phyloP scores from a whole-genome alignment of 83 land plant species.

The Diphasiastrum complanatum region DNA sequence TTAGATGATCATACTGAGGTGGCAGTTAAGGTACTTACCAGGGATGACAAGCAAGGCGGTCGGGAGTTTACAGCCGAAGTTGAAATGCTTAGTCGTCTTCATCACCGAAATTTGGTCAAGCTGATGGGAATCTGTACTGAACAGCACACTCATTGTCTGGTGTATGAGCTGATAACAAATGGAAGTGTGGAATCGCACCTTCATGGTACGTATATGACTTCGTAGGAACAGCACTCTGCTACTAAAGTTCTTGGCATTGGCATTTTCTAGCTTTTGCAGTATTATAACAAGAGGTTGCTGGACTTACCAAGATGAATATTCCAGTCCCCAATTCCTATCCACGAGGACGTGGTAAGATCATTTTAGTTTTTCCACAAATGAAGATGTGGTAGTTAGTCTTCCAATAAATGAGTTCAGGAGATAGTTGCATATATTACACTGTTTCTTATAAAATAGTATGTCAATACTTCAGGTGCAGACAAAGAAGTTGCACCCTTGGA shows the following conservation, averaged over 20 bases:
- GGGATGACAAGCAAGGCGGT: slow-evolving; percentile 53
- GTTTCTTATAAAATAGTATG: not conserved
- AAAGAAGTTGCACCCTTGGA: slow-evolving; percentile 55
- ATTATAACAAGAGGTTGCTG: no score
- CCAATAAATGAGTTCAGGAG: no score
- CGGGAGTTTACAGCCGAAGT: slow-evolving; percentile 77
- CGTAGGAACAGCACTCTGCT: not conserved
- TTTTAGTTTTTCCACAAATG: no score
- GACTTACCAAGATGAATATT: no score
- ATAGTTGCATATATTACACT: not conserved
- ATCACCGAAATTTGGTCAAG: slow-evolving; percentile 75
- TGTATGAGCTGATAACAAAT: slow-evolving; percentile 71
- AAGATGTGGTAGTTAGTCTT: not conserved
- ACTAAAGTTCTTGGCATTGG: no score
- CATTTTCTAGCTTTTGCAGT: no score
- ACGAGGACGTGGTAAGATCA: no score
- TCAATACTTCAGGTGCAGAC: slow-evolving; percentile 42
- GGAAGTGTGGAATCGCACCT: slow-evolving; percentile 85
- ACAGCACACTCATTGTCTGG: slow-evolving; percentile 47
- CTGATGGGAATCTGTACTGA: slow-evolving; percentile 69
- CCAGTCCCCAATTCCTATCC: no score
- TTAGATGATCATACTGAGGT: slow-evolving; percentile 57
- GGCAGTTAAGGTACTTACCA: slow-evolving; percentile 75
- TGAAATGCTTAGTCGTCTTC: slow-evolving; percentile 81
- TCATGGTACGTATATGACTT: slow-evolving; percentile 46